Conservation (phyloP, 2,329 filamentous ascomycete species). For the Aureobasidium sp. region DNA sequence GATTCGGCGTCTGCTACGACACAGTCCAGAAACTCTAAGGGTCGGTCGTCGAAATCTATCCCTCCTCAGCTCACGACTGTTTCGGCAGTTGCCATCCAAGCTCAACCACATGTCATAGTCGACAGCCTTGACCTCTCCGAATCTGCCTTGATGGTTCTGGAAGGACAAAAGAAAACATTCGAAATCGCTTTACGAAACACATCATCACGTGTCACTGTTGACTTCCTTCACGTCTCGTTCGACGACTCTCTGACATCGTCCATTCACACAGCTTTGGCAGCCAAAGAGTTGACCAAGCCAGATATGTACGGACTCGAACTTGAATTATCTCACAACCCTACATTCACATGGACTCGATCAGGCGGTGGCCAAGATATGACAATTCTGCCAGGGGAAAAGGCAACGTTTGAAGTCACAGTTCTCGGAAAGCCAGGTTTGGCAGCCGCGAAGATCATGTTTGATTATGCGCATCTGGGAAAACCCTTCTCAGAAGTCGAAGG, state of each 20-base stretch:
- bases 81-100: constrained; percentile 66
- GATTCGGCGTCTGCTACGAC: neutral
- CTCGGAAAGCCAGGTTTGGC: constrained; percentile 72
- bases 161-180: constrained; percentile 76
- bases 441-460: constrained; percentile 15
- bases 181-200: constrained; percentile 73
- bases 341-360: constrained; percentile 47
- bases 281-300: constrained; percentile 67
- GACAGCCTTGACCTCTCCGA: constrained; percentile 73
- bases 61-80: constrained; percentile 38
- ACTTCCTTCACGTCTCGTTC: constrained; percentile 82
- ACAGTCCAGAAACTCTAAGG: neutral
- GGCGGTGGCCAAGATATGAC: constrained; percentile 44
- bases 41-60: constrained; percentile 20
- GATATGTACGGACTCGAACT: constrained; percentile 84
- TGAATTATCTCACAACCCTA: constrained; percentile 61
- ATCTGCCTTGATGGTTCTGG: constrained; percentile 82
- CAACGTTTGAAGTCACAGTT: constrained; percentile 46
- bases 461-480: constrained; percentile 60
- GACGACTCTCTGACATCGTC: constrained; percentile 78
- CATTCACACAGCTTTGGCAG: constrained; percentile 66
- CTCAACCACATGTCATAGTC: constrained; percentile 70
- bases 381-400: constrained; percentile 42
- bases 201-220: constrained; percentile 62
- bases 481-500: constrained; percentile 60